phyloP scores from a whole-genome alignment of 768 basidiomycete species.

The Porpolomopsis calyptriformis region DNA sequence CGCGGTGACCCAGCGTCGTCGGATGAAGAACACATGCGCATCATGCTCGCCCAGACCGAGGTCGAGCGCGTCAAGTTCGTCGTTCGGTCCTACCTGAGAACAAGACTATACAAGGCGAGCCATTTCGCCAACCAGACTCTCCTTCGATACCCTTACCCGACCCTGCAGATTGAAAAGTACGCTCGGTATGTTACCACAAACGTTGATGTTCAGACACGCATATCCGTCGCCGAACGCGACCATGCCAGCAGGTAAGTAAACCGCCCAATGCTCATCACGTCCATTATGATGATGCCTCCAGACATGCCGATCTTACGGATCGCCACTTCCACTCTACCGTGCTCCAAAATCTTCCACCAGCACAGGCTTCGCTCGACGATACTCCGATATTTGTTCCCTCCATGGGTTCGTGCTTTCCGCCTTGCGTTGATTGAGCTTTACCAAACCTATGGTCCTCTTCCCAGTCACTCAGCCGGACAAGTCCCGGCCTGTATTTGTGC shows the following conservation, averaged over 20 bases:
- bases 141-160: not conserved
- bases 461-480: conserved; percentile 73
- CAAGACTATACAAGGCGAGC: conserved; percentile 73
- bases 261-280: not conserved
- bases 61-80: conserved; percentile 91
- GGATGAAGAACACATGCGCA: conserved; percentile 88
- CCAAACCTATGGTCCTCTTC: not conserved
- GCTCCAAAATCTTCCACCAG: conserved; percentile 69
- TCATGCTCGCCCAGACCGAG: conserved; percentile 90
- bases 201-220: conserved; percentile 59
- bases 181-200: conserved; percentile 68
- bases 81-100: conserved; percentile 80
- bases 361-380: conserved; percentile 71
- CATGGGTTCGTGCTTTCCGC: conserved; percentile 47
- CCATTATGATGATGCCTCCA: conserved; percentile 16
- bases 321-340: conserved; percentile 73
- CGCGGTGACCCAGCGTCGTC: conserved; percentile 74
- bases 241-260: conserved; percentile 58
- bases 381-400: conserved; percentile 55
- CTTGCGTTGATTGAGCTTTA: not conserved
- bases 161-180: conserved; percentile 71
- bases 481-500: conserved; percentile 68
- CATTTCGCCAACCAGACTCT: not conserved
- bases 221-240: conserved; percentile 76
- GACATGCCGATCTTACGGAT: conserved; percentile 69